Evolutionary conservation across 257 asterid species (phyloP).

Genomic region (Solanum pennellii): DNA sequence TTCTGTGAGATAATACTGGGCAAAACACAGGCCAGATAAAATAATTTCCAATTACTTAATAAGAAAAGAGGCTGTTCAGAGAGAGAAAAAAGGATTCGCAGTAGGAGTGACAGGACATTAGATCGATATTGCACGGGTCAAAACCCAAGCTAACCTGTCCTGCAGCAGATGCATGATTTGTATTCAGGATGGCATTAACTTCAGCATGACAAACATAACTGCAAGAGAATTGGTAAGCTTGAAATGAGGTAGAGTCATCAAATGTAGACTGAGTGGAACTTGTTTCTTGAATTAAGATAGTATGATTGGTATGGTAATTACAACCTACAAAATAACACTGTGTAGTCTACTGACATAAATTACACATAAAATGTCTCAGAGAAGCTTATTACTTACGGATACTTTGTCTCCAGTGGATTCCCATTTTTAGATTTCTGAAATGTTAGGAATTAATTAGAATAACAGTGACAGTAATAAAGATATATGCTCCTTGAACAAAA

Average conservation of each 20-base stretch:
- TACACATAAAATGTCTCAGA: neutral
- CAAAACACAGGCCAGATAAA: neutral
- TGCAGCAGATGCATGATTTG: slow-evolving; percentile 89
- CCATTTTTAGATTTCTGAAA: slow-evolving; percentile 79
- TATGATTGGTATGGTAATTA: neutral
- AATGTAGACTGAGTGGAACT: neutral
- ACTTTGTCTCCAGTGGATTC: slow-evolving; percentile 81
- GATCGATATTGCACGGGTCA: neutral
- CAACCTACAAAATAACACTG: neutral
- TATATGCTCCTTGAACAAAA: neutral
- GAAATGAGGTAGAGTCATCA: neutral
- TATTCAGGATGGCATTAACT: slow-evolving; percentile 89
- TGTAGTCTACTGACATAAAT: neutral
- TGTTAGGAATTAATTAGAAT: slow-evolving; percentile 10
- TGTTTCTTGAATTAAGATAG: neutral
- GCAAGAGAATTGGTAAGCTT: slow-evolving; percentile 6
- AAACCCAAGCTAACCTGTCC: slow-evolving; percentile 60
- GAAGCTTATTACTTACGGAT: slow-evolving; percentile 56
- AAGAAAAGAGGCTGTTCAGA: neutral
- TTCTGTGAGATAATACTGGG: neutral
- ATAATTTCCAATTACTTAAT: neutral
- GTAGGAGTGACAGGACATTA: neutral
- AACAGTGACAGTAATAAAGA: neutral
- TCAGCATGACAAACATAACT: slow-evolving; percentile 96
- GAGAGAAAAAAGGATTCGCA: neutral